phyloP scores from a whole-genome alignment of 2,329 filamentous ascomycete species.

The Arthrobotrys sphaeroides region DNA sequence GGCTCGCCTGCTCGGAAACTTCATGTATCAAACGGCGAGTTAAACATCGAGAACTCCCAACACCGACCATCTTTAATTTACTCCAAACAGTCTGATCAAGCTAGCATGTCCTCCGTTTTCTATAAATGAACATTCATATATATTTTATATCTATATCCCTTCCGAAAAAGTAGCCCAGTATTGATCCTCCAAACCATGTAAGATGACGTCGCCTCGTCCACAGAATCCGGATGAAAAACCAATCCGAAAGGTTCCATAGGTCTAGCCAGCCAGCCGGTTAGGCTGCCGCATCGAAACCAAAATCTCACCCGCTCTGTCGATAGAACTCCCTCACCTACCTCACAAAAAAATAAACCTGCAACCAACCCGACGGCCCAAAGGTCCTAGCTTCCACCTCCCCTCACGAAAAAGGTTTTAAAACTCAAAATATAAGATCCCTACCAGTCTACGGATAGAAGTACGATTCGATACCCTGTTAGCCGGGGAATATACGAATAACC shows the following conservation, averaged over 20 bases:
- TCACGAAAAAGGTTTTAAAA: not conserved
- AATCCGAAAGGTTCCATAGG: too few species aligned
- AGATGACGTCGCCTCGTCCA: not conserved
- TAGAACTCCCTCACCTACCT: too few species aligned
- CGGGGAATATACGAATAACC: not conserved
- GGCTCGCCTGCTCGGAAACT: not conserved
- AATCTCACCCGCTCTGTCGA: not conserved
- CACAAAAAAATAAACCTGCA: not conserved
- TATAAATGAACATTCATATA: not conserved
- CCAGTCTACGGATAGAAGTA: too few species aligned
- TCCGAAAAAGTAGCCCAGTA: too few species aligned
- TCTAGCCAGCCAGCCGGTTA: not conserved
- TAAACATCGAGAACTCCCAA: not conserved
- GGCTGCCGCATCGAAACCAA: not conserved
- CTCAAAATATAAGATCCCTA: not conserved
- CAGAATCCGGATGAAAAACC: not conserved
- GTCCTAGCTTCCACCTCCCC: conserved; percentile 20
- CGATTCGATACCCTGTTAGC: too few species aligned
- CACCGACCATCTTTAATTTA: not conserved
- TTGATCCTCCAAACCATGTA: not conserved
- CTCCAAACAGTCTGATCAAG: not conserved
- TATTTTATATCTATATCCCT: not conserved
- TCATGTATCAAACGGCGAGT: too few species aligned
- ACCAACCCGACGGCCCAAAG: conserved; percentile 24
- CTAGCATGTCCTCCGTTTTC: not conserved